Percentiles rank a stretch among this genome's conserved stretches.
These are phyloP conservation scores for Blepharisma stoltei DNA, from an alignment of 73 alveolate genomes.

Conservation along the genomic window DNA sequence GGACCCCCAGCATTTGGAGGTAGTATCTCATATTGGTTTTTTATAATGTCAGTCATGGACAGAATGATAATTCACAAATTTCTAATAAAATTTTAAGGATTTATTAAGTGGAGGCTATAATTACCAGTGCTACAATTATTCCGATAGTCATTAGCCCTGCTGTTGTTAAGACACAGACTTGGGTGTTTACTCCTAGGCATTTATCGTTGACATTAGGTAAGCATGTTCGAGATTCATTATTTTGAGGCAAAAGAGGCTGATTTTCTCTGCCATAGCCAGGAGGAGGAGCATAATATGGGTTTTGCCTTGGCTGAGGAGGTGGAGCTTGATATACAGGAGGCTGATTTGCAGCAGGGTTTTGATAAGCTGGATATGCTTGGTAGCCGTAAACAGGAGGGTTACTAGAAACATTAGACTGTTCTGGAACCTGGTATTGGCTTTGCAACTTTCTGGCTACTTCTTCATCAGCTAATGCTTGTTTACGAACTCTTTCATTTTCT, in stretches of 20 bases:
- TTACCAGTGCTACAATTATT: neutral
- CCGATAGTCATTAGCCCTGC: neutral
- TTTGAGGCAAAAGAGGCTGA: neutral
- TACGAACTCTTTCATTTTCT: neutral
- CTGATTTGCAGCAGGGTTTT: neutral
- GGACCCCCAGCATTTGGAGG: conserved; percentile 20
- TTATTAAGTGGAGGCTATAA: neutral
- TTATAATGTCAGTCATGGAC: too few species aligned
- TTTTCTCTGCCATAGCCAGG: neutral
- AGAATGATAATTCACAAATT: too few species aligned
- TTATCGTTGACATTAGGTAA: neutral
- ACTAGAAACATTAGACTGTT: too few species aligned
- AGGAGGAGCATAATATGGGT: neutral
- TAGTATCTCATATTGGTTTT: conserved; percentile 2
- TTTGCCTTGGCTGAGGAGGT: conserved; percentile 1
- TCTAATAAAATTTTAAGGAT: neutral
- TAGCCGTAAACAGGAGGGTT: too few species aligned
- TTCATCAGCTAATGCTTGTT: neutral
- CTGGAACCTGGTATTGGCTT: too few species aligned
- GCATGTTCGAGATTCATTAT: neutral
- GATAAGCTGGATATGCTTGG: too few species aligned
- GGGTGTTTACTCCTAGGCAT: neutral
- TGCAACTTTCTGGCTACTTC: too few species aligned
- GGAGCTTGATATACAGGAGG: neutral
- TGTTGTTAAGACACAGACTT: neutral